A percentile compares a stretch with the other conserved stretches of the same genome.
These are phyloP conservation scores for Clavariopsis aquatica DNA, from an alignment of 495 filamentous ascomycete species.

Conservation along the genomic window DNA sequence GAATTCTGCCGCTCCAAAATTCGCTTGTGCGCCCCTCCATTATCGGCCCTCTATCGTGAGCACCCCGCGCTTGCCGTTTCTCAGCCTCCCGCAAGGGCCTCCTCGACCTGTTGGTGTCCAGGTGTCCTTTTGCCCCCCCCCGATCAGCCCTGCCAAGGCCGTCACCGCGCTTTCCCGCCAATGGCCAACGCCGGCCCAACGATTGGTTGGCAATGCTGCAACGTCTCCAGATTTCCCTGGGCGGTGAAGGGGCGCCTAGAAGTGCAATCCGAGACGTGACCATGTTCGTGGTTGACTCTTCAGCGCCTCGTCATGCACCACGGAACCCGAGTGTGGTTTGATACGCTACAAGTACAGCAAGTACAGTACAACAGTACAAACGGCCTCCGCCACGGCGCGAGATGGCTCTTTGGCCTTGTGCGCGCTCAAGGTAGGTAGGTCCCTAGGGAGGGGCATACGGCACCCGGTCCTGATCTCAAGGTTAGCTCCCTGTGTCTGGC, in stretches of 20 bases:
- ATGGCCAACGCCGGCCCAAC: background rate
- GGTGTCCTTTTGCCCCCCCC: conserved; percentile 33
- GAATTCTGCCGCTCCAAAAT: background rate
- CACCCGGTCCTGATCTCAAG: no score
- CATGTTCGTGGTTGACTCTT: background rate
- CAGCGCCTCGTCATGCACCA: background rate
- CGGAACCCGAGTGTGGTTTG: background rate
- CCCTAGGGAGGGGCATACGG: no score
- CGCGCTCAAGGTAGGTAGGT: background rate
- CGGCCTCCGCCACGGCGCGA: background rate
- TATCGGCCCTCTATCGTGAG: background rate
- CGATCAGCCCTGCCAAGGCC: background rate
- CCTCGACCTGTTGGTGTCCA: conserved; percentile 5
- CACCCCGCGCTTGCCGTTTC: conserved; percentile 7
- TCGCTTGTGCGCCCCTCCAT: background rate
- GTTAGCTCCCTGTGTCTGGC: no score
- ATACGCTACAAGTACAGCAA: background rate
- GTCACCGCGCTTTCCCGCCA: background rate
- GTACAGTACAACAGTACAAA: no score
- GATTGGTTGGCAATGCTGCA: conserved; percentile 14
- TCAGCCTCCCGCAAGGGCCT: conserved; percentile 10
- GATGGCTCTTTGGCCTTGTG: background rate
- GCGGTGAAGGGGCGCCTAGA: background rate
- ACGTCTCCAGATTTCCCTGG: conserved; percentile 14
- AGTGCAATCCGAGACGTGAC: background rate